phyloP scores from a whole-genome alignment of 805 yeast species.

The Candida sakaeoensis region DNA sequence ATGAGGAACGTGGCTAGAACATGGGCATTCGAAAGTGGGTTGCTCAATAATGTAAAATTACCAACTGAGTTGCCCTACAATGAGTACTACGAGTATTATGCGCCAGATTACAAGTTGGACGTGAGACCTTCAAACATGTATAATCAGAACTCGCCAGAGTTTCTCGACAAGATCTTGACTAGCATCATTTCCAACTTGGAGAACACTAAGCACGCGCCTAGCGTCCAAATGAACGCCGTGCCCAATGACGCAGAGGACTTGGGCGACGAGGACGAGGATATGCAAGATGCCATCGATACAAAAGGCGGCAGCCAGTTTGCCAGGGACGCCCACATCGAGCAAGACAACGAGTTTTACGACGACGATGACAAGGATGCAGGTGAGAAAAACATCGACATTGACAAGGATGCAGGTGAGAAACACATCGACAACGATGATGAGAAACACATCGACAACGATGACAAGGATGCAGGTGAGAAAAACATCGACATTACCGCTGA shows the following conservation, averaged over 20 bases:
- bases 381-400: constrained; percentile 55
- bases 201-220: constrained; percentile 93
- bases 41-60: constrained; percentile 73
- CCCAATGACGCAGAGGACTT: constrained; percentile 86
- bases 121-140: constrained; percentile 96
- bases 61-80: constrained; percentile 85
- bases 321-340: constrained; percentile 68
- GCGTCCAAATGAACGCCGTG: constrained; percentile 86
- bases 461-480: constrained; percentile 38
- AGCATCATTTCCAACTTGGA: constrained; percentile 77
- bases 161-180: constrained; percentile 75
- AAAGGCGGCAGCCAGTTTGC: constrained; percentile 88
- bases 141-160: constrained; percentile 92
- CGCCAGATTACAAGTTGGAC: constrained; percentile 93
- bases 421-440: no score
- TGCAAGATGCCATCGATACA: constrained; percentile 74
- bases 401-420: constrained; percentile 39
- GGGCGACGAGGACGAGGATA: constrained; percentile 85
- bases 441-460: constrained; percentile 63
- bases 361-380: constrained; percentile 49
- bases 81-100: constrained; percentile 95
- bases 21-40: constrained; percentile 92
- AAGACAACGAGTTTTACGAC: constrained; percentile 76
- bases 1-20: constrained; percentile 94
- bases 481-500: constrained; percentile 4